Evolutionary conservation across 2,329 filamentous ascomycete genomes (phyloP), one percentile per base, ranked within the genome.

Genomic region (Nemania diffusa): DNA sequence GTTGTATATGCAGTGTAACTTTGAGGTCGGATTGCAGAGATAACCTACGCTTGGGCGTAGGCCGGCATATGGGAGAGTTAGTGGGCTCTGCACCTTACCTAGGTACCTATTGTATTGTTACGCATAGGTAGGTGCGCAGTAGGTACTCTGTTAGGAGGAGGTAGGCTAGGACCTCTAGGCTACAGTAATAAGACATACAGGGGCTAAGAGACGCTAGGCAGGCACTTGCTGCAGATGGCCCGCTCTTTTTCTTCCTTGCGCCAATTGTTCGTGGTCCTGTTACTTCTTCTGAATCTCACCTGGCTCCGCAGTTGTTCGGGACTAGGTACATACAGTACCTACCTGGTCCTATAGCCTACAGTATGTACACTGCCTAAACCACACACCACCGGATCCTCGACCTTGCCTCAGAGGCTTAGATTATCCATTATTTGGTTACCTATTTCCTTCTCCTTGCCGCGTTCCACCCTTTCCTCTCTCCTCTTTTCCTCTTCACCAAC

Each of bases 401-500:
- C 26, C 40, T 44, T 51, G n/a, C 11, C 46, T 32, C 9, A 32
- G 5, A 32, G n/a, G 5, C 46, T 32, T 32, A 32, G 5, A 32
- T 32, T 32, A 32, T 32, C 29, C 29, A 9, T 32, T 32, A 32
- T 32, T 32, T 32, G 29, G 29, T 37, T 17, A 27, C 55, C 26
- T 51, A 55, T 53, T 48, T 52, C 55, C 57, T 57, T 65, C 29
- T 44, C 44, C 52, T 61, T 53, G 11, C 29, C 66, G 40, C 51
- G 29, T 52, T 63, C 64, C 46, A 44, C 29, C 51, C 42, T 24
- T 65, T 44, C 44, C 46, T 50, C 56, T 57, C 46, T 66, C 58
- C 46, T 62, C 57, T 40, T 20, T 61, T 42, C 51, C 46, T 65
- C 61, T 59, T 67, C 57, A 62, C 63, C 60, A 57, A 48, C 68